Conservation (phyloP, 768 basidiomycete genomes). For the Hirschioporus abietinus region DNA sequence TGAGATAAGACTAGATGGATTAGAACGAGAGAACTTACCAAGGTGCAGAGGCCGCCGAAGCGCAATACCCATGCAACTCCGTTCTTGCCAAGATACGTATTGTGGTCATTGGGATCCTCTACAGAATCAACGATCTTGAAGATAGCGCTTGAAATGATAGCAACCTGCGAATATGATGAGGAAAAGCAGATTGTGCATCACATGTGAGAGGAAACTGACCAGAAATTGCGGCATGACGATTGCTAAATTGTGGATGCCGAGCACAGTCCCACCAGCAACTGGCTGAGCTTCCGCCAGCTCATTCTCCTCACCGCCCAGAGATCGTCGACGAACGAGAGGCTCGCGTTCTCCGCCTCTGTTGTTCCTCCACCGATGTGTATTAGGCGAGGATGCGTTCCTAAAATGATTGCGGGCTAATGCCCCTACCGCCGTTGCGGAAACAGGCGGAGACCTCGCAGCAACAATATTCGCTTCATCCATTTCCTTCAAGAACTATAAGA, state of each 20-base stretch:
- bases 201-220: conserved; percentile 40
- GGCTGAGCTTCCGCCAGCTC: conserved; percentile 32
- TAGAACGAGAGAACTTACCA: conserved; percentile 33
- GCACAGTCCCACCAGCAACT: conserved; percentile 82
- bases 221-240: conserved; percentile 95
- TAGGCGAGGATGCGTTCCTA: conserved; percentile 50
- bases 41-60: conserved; percentile 83
- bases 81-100: conserved; percentile 72
- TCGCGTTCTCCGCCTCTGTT: conserved; percentile 39
- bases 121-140: conserved; percentile 75
- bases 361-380: conserved; percentile 23
- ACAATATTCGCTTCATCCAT: conserved; percentile 35
- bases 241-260: conserved; percentile 93
- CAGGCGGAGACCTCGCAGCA: conserved; percentile 11
- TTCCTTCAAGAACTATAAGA: conserved; percentile 65
- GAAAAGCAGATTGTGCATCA: conserved; percentile 8
- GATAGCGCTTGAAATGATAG: conserved; percentile 79
- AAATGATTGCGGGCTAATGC: conserved; percentile 7
- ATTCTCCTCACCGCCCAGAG: conserved; percentile 40
- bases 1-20: not conserved
- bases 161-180: conserved; percentile 48
- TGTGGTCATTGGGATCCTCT: conserved; percentile 37
- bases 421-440: conserved; percentile 4
- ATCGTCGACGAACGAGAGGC: conserved; percentile 52
- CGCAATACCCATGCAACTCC: conserved; percentile 94